Base-by-base conservation (phyloP, 805 yeast species). In the Clavispora santaluciae region DNA sequence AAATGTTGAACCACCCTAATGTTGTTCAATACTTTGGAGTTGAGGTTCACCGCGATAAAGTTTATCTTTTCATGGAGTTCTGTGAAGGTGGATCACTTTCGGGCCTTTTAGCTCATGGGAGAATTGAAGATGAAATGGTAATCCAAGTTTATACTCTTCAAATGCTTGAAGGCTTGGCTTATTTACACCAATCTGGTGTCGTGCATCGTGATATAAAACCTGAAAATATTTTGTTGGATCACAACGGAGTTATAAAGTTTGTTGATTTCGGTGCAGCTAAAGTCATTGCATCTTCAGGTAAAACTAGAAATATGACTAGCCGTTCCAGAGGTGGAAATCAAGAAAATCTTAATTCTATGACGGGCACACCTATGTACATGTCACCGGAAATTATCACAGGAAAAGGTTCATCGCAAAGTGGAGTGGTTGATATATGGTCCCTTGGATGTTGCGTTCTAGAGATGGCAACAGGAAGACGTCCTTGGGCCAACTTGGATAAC, bases 291-390 rank as follows among this genome's bases (percentile, higher is more conserved):
- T 78, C 78, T 38, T 76, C 81, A 5, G 81, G 78, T 13, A 57
- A 64, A 25, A 72, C 75, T 0, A 53, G 70, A 40, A 60, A 44
- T 28, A 25, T 42, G 7, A 5, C 38, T 9, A 22, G 30, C 23
- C 39, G 33, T 17, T 42, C 45, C 7, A 30, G 39, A 4, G 50
- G 44, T 13, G 28, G 26, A 20, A 44, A 45, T 22, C 53, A 49
- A 0, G 60, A 61, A 39, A 68, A 63, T 39, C 51, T 62, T 45
- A 70, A 67, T 43, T 68, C 76, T 22, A 73, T 85, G 70, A 81
- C 95, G 2, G 99, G 99, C 29, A 93, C 99, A 0, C 98, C 98
- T 12, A 93, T 91, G 97, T 93, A 93, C 64, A 91, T 93, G 98
- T 88, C 98, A 0, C 99, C 99, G 0, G 99, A 93, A 56, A 86